Conservation (phyloP, 768 basidiomycete genomes). For the Phanerochaete sordida region DNA sequence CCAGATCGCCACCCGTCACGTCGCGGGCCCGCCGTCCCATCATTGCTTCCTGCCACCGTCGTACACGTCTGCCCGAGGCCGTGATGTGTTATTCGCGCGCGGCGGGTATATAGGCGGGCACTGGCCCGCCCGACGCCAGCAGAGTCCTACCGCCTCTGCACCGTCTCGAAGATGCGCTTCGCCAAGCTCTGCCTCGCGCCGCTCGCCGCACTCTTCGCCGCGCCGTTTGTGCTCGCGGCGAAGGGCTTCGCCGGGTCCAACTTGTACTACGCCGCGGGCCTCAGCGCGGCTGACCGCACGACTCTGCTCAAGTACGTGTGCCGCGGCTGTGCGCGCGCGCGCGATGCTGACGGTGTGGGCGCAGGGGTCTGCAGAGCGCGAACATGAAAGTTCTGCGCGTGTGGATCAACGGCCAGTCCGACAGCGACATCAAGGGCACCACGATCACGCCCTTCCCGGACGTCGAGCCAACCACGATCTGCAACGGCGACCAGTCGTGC, state of each 20-base stretch:
- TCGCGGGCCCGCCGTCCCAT: not conserved
- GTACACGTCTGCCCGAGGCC: not conserved
- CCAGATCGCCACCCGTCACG: not conserved
- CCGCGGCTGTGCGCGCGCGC: not conserved
- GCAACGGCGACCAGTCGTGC: slow-evolving; percentile 22
- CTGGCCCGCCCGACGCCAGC: not conserved
- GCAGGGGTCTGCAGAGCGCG: slow-evolving; percentile 19
- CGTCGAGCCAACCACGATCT: slow-evolving; percentile 31
- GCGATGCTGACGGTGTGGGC: not conserved
- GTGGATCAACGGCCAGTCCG: slow-evolving; percentile 22
- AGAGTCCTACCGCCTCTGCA: not conserved
- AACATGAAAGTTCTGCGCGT: slow-evolving; percentile 24
- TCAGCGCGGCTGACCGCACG: slow-evolving; percentile 13
- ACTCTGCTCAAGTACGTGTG: slow-evolving; percentile 15
- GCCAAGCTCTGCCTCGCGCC: not conserved
- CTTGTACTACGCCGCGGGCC: slow-evolving; percentile 24
- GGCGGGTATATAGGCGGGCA: not conserved
- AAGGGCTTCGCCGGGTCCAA: slow-evolving; percentile 22
- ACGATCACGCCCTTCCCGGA: slow-evolving; percentile 27
- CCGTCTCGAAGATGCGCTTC: not conserved
- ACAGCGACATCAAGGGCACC: slow-evolving; percentile 19
- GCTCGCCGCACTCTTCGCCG: not conserved
- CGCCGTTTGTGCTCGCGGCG: slow-evolving; percentile 5
- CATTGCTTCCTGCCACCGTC: not conserved
- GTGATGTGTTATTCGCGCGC: not conserved